These are phyloP conservation scores for Oryza punctata DNA, from an alignment of 176 grass and related monocot genomes.

Conservation along the genomic window DNA sequence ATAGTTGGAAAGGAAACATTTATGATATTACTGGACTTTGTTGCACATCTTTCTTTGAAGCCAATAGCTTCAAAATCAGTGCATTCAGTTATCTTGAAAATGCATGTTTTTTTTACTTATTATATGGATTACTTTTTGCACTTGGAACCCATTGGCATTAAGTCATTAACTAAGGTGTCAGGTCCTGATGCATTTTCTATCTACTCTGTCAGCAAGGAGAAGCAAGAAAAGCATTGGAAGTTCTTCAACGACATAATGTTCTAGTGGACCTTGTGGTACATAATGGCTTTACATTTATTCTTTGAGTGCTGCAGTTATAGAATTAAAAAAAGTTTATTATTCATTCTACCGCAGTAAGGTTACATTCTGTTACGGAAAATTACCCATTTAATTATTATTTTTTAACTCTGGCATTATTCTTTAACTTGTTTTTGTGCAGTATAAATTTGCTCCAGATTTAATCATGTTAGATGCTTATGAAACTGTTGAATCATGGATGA, in stretches of 20 bases:
- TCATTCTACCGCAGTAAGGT: neutral
- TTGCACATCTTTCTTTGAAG: constrained; percentile 13
- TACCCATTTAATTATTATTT: neutral
- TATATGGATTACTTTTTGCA: neutral
- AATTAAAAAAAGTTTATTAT: neutral
- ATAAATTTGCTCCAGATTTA: constrained; percentile 98
- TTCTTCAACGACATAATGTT: constrained; percentile 86
- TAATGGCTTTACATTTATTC: neutral
- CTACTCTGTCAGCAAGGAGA: constrained; percentile 86
- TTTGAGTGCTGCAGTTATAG: neutral
- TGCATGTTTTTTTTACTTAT: neutral
- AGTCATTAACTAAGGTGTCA: neutral
- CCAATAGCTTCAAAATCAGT: constrained; percentile 17
- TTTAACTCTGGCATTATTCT: neutral
- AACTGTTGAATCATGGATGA: constrained; percentile 99
- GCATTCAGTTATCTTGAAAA: constrained; percentile 12
- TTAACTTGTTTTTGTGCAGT: constrained; percentile 59
- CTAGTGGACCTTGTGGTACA: constrained; percentile 89
- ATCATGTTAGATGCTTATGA: constrained; percentile 97
- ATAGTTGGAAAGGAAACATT: constrained; percentile 12
- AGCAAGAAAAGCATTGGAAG: constrained; percentile 93
- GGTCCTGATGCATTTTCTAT: constrained; percentile 17
- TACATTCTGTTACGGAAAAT: constrained; percentile 10
- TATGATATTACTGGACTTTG: neutral
- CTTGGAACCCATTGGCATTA: constrained; percentile 7